A percentile compares a stretch with the other conserved stretches of the same genome.
phyloP scores from a whole-genome alignment of 164 flowering plant species.

The Tinospora cordifolia region DNA sequence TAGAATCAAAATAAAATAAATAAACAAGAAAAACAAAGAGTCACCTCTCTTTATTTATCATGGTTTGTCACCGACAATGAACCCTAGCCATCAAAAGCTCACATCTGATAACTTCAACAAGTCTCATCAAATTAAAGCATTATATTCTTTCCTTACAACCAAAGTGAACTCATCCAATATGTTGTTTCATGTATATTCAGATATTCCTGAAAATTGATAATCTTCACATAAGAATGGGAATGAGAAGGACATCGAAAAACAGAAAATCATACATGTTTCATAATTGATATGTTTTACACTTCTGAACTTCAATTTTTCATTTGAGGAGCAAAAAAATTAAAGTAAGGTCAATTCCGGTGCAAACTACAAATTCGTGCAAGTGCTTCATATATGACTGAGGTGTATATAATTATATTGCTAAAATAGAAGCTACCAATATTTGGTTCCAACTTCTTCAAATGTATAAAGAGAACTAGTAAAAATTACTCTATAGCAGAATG shows the following conservation, averaged over 20 bases:
- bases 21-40: not conserved
- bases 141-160: not conserved
- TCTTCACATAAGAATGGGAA: not conserved
- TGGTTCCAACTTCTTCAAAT: not conserved
- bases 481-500: not conserved
- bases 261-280: not conserved
- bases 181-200: not conserved
- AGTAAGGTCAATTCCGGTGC: too few relatives aligned
- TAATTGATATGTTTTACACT: not conserved
- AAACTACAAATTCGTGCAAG: not conserved
- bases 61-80: not conserved
- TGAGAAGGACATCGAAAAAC: not conserved
- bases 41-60: conserved; percentile 16
- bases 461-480: not conserved
- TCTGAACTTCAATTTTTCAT: too few relatives aligned
- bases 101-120: not conserved
- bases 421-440: not conserved
- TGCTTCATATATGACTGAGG: not conserved
- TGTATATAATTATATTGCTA: not conserved
- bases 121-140: not conserved
- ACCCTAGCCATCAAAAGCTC: not conserved
- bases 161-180: not conserved
- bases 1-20: not conserved
- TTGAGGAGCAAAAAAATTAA: too few relatives aligned
- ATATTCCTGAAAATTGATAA: conserved; percentile 6